A percentile compares a stretch with the other conserved stretches of the same genome.
Evolutionary conservation across 345 rosid species (phyloP).

Genomic region (Carallia brachiata): DNA sequence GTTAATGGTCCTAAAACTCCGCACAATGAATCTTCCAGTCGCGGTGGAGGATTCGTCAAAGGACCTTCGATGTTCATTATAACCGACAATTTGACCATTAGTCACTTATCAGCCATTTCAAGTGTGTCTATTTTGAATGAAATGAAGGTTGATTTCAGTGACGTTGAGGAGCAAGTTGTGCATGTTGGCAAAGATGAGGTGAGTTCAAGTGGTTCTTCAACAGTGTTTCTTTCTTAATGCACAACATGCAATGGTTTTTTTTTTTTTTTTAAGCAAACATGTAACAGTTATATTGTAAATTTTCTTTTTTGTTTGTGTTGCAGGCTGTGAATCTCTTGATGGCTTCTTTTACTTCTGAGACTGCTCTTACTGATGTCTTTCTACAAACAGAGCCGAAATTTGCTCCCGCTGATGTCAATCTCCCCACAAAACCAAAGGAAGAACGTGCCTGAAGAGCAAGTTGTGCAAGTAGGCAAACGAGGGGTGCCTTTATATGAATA

Average conservation of each 20-base stretch:
- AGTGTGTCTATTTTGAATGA: not conserved
- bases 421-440: not conserved
- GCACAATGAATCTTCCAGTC: no score
- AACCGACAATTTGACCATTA: slow-evolving; percentile 18
- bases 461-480: not conserved
- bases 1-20: slow-evolving; percentile 8
- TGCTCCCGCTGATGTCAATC: not conserved
- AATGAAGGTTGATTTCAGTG: slow-evolving; percentile 6
- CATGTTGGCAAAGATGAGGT: slow-evolving; percentile 20
- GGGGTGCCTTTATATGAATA: slow-evolving; percentile 5
- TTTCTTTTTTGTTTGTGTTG: no score
- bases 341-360: no score
- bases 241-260: no score
- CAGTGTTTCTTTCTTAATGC: no score
- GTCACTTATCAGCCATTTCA: slow-evolving; percentile 12
- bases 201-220: not conserved
- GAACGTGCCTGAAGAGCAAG: not conserved
- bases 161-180: slow-evolving; percentile 11
- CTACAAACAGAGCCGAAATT: not conserved
- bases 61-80: slow-evolving; percentile 18
- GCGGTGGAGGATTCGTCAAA: slow-evolving; percentile 7
- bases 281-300: no score
- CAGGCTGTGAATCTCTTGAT: no score
- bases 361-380: no score
- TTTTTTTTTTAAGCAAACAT: no score